phyloP scores from a whole-genome alignment of 768 basidiomycete genomes.

The Xerocomellus amylosporus region DNA sequence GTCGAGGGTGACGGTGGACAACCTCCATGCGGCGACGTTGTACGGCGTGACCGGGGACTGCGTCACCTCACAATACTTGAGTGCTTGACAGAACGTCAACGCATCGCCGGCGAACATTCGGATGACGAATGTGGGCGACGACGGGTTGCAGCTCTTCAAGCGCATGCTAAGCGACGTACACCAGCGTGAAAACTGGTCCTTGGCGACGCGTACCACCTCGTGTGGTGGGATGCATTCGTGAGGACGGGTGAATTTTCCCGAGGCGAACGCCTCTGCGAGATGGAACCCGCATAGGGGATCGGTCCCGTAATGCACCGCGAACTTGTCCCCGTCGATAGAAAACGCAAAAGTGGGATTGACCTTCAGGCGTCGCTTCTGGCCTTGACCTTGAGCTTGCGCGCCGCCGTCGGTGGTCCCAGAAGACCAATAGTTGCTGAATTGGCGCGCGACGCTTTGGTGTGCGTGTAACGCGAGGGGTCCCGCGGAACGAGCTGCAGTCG shows the following conservation, averaged over 20 bases:
- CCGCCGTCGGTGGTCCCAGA: constrained; percentile 16
- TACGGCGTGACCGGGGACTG: constrained; percentile 17
- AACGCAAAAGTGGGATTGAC: constrained; percentile 31
- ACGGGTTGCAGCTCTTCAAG: constrained; percentile 13
- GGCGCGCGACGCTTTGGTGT: not conserved
- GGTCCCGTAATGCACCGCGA: constrained; percentile 29
- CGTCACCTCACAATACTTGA: constrained; percentile 13
- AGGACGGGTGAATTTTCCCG: constrained; percentile 4
- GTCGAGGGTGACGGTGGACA: constrained; percentile 22
- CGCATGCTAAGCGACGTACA: constrained; percentile 17
- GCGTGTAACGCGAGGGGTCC: constrained; percentile 20
- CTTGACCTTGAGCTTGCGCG: not conserved
- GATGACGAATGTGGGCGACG: constrained; percentile 21
- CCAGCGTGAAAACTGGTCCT: constrained; percentile 26
- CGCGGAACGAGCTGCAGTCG: constrained; percentile 25
- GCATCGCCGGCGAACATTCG: constrained; percentile 32
- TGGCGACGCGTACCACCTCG: constrained; percentile 16
- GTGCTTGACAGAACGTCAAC: constrained; percentile 22
- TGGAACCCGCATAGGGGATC: constrained; percentile 32
- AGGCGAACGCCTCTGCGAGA: constrained; percentile 25
- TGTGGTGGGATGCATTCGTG: not conserved
- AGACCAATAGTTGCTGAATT: constrained; percentile 26
- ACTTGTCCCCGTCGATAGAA: constrained; percentile 26
- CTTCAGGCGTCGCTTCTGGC: not conserved
- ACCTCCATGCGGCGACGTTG: constrained; percentile 23